phyloP scores from a whole-genome alignment of 2,329 filamentous ascomycete species.

The Epichloe baconii region DNA sequence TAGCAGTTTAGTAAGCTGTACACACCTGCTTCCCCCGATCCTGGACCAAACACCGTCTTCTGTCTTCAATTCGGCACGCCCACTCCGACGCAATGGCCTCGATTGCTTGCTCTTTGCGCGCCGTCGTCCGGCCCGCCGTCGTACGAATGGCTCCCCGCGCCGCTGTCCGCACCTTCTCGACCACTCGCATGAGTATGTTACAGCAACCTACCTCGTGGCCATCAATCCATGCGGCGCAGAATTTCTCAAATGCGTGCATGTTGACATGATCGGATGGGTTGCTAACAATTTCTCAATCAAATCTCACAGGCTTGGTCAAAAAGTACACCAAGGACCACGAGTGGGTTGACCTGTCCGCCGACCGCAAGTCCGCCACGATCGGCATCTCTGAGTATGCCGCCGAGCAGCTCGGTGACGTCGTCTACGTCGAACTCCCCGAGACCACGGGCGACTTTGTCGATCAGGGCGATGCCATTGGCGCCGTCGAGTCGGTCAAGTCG shows the following conservation, averaged over 20 bases:
- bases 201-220: background rate
- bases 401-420: constrained; percentile 85
- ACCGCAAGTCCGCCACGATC: constrained; percentile 66
- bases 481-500: constrained; percentile 96
- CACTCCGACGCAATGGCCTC: constrained; percentile 40
- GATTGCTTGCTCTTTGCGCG: constrained; percentile 43
- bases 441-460: constrained; percentile 48
- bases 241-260: too few species aligned
- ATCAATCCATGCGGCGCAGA: too few species aligned
- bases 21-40: background rate
- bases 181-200: constrained; percentile 23
- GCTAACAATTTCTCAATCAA: background rate
- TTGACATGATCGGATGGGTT: background rate
- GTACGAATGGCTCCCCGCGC: constrained; percentile 25
- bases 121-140: constrained; percentile 30
- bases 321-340: constrained; percentile 96
- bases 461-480: constrained; percentile 75
- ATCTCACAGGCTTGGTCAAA: constrained; percentile 47
- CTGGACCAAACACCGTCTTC: background rate
- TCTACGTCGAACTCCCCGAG: constrained; percentile 88
- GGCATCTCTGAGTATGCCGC: constrained; percentile 90
- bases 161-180: constrained; percentile 30
- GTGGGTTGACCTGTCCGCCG: constrained; percentile 81
- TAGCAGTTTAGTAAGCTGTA: background rate
- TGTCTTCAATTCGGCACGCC: background rate